Conservation (phyloP, 192 early-diverging fungal species). For the Linnemannia hyalina region DNA sequence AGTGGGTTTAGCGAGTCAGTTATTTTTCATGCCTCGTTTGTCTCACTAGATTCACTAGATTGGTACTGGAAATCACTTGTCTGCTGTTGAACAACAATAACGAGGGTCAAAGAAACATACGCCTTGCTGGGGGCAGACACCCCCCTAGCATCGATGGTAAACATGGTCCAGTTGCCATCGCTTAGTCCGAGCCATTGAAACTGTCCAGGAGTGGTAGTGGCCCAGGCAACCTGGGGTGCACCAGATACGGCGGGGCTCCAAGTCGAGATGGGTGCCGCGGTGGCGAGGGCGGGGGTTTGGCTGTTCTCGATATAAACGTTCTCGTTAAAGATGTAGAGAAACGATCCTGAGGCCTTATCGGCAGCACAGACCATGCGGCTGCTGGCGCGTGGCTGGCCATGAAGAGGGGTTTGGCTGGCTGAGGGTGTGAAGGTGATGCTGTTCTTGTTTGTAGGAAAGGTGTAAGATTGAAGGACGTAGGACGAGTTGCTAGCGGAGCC, state of each 20-base stretch:
- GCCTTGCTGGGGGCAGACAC: constrained; percentile 19
- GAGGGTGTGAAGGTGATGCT: background rate
- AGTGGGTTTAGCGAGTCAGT: background rate
- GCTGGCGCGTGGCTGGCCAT: constrained; percentile 3
- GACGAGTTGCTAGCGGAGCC: background rate
- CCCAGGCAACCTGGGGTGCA: constrained; percentile 22
- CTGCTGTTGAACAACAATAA: too few relatives aligned
- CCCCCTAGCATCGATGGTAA: constrained; percentile 13
- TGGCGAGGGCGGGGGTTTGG: constrained; percentile 15
- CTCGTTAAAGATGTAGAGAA: constrained; percentile 49
- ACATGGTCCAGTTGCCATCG: constrained; percentile 24
- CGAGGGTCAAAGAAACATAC: constrained; percentile 10
- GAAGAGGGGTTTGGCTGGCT: background rate
- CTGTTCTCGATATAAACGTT: constrained; percentile 33
- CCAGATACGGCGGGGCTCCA: constrained; percentile 15
- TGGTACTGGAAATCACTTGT: too few relatives aligned
- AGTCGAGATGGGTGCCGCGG: constrained; percentile 4
- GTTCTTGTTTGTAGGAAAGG: constrained; percentile 2
- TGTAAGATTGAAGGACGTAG: constrained; percentile 40
- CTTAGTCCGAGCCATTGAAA: constrained; percentile 50
- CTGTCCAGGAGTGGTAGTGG: constrained; percentile 12
- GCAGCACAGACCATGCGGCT: constrained; percentile 41
- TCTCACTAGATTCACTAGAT: background rate
- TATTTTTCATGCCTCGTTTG: background rate
- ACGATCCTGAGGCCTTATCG: constrained; percentile 29